These are phyloP conservation scores for Cryphonectria parasitica DNA, from an alignment of 2,329 filamentous ascomycete genomes.

Conservation along the genomic window DNA sequence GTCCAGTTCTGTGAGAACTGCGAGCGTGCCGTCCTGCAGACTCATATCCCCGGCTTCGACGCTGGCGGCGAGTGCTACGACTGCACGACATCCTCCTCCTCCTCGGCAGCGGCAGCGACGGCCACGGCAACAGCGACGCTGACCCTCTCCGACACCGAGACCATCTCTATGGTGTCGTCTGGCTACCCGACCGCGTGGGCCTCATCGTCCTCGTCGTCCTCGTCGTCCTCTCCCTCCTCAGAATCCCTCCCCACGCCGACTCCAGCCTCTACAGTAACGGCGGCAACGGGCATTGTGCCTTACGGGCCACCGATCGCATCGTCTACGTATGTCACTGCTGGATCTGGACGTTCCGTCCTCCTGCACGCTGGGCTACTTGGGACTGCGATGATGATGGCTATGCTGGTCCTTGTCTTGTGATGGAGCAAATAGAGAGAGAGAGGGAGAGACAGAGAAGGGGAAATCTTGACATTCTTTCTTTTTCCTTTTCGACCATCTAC, in stretches of 20 bases:
- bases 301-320: constrained; percentile 3
- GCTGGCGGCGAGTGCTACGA: constrained; percentile 34
- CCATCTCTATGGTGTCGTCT: constrained; percentile 8
- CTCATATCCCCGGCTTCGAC: constrained; percentile 33
- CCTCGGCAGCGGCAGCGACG: neutral
- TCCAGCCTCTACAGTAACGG: neutral
- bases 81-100: constrained; percentile 30
- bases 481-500: neutral
- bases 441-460: too few relatives aligned
- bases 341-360: constrained; percentile 8
- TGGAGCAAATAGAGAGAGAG: neutral
- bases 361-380: constrained; percentile 4
- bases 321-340: constrained; percentile 21
- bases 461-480: neutral
- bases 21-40: constrained; percentile 33
- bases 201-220: neutral
- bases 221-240: neutral
- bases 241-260: constrained; percentile 1
- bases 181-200: neutral
- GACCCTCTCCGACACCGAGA: constrained; percentile 17
- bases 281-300: constrained; percentile 4
- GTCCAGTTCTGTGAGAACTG: constrained; percentile 35
- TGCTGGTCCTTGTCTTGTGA: constrained; percentile 14
- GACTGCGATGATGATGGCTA: constrained; percentile 2
- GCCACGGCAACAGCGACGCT: constrained; percentile 13